A percentile compares a stretch with the other conserved stretches of the same genome.
Evolutionary conservation across 306 rosid species (phyloP).

Genomic region (Trifolium pratense): DNA sequence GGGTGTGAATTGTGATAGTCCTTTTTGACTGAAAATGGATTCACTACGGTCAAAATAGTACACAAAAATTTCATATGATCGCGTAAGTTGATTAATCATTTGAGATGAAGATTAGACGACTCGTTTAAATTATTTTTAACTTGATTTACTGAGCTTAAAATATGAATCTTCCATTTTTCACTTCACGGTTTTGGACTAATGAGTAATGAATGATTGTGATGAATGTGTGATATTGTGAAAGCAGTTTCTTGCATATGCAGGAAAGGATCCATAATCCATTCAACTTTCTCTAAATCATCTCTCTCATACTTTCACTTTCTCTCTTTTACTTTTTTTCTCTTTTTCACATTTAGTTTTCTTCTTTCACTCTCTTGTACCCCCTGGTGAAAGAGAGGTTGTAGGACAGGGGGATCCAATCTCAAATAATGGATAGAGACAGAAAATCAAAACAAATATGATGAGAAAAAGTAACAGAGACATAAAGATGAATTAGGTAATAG

Average conservation of each 20-base stretch:
- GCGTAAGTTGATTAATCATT: not conserved
- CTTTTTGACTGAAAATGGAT: not conserved
- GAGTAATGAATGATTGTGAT: not conserved
- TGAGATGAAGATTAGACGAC: not conserved
- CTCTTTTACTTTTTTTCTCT: not conserved
- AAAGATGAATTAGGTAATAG: not conserved
- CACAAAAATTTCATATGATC: not conserved
- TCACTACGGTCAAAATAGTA: not conserved
- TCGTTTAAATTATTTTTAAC: not conserved
- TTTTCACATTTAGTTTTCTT: not conserved
- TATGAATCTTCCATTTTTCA: not conserved
- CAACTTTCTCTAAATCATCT: not conserved
- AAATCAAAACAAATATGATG: not conserved
- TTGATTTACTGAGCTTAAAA: not conserved
- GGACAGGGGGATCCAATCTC: not conserved
- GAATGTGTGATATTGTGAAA: not conserved
- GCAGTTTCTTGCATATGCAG: not conserved
- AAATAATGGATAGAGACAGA: not conserved
- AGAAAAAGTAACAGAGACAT: not conserved
- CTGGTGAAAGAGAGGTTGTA: not conserved
- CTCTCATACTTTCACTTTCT: not conserved
- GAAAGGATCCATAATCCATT: not conserved
- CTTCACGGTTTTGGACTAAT: not conserved
- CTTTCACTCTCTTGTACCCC: not conserved
- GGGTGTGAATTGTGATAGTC: not conserved